Conservation (phyloP, 2,329 filamentous ascomycete genomes). For the Microcyclosporella mali region DNA sequence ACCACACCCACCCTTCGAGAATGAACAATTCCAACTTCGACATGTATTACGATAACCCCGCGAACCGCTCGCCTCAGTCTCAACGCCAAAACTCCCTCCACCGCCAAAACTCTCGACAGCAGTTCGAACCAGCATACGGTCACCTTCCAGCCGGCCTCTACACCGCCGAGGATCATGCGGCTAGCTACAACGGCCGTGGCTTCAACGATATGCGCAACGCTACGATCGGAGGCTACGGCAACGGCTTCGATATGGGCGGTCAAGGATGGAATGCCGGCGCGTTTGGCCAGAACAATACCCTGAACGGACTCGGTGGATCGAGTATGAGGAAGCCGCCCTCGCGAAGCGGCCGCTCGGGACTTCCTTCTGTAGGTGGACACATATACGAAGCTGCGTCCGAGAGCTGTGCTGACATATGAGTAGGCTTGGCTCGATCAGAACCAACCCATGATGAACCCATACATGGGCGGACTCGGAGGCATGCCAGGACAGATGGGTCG, state of each 20-base stretch:
- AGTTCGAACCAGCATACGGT: slow-evolving; percentile 65
- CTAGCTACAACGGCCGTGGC: slow-evolving; percentile 48
- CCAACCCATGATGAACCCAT: slow-evolving; percentile 41
- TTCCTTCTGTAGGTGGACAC: slow-evolving; percentile 63
- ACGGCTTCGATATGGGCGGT: slow-evolving; percentile 63
- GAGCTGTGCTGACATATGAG: slow-evolving; percentile 17
- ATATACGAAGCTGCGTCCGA: slow-evolving; percentile 2
- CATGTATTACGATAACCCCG: slow-evolving; percentile 67
- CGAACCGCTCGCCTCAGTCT: slow-evolving; percentile 63
- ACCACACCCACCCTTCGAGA: neutral
- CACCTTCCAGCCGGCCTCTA: slow-evolving; percentile 65
- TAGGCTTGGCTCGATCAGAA: slow-evolving; percentile 59
- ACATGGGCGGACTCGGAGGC: slow-evolving; percentile 38
- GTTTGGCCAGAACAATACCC: slow-evolving; percentile 59
- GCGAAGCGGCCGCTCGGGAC: slow-evolving; percentile 52
- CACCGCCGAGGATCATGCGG: slow-evolving; percentile 58
- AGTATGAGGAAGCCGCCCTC: slow-evolving; percentile 45
- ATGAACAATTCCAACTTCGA: slow-evolving; percentile 42
- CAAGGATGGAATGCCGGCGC: slow-evolving; percentile 76
- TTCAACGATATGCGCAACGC: slow-evolving; percentile 55
- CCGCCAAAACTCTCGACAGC: slow-evolving; percentile 66
- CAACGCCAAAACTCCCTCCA: slow-evolving; percentile 61
- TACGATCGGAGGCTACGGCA: slow-evolving; percentile 55
- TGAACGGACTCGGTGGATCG: slow-evolving; percentile 36
- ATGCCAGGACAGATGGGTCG: slow-evolving; percentile 34